Evolutionary conservation across 1,139 yeast species (phyloP), one percentile per base, ranked within the genome.

Genomic region (Debaryomyces nepalensis): DNA sequence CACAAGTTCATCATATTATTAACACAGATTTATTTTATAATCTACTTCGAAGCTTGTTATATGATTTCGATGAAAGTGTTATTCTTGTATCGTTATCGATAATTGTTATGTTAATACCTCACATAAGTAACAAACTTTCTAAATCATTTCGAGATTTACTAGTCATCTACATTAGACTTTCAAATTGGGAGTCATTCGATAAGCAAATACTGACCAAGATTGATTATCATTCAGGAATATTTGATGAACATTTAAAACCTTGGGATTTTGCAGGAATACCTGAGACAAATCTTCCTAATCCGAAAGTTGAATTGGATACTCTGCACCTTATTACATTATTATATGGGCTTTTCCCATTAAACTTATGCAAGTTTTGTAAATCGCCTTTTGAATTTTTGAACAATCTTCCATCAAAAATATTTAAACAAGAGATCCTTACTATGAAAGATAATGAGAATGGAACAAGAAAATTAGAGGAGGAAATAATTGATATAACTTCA

Each of bases 331-430:
- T 60, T 37, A 73, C 82, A 0, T 61, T 79, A 26, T 54, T 83
- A 2, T 84, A 84, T 51, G 89, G 87, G 0, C 56, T 83, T n/a
- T 83, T 73, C 49, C 88, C 89, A 0, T 60, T 69, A 22, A 78
- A 79, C 50, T 58, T 81, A 3, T 53, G 73, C 26, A 55, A 59
- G 4, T 83, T 79, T 51, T 50, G 75, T 14, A 61, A 68, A 16
- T 58, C 65, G 26, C 84, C 87, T 0, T 31, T 46, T 4, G 32
- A 42, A 3, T 42, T 62, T 14, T 36, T 44, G n/a, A 33, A 45
- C 5, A 35, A 41, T 12, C 37, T 50, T 19, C 46, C 50, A 15
- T 37, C 49, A 5, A 41, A 45, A 18, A 31, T 57, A 9, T 33
- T 61, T 5, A 45, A 52, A 5, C 23, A 39, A 2, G 33, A 41